These are phyloP conservation scores for Colletotrichum tropicale DNA, from an alignment of 2,329 filamentous ascomycete species.

Conservation along the genomic window DNA sequence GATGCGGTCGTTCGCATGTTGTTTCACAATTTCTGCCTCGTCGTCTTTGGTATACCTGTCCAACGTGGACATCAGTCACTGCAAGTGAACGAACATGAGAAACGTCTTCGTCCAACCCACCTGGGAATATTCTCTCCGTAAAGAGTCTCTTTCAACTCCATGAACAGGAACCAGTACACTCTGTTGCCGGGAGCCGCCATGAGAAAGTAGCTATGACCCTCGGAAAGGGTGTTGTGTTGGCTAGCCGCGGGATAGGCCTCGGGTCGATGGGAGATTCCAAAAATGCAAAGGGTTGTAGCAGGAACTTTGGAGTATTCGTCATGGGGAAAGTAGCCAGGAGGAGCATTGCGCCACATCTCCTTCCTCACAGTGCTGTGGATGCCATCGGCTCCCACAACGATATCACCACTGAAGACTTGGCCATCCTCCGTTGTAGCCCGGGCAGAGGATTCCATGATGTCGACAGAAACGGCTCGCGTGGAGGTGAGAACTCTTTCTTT, in stretches of 20 bases:
- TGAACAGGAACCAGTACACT: conserved; percentile 41
- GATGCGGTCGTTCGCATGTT: conserved; percentile 23
- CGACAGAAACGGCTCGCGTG: conserved; percentile 14
- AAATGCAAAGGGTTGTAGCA: conserved; percentile 31
- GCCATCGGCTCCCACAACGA: conserved; percentile 44
- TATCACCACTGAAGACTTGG: conserved; percentile 29
- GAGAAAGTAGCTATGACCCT: conserved; percentile 28
- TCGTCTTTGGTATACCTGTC: conserved; percentile 33
- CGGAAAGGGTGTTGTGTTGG: conserved; percentile 9
- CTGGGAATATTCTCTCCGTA: conserved; percentile 33
- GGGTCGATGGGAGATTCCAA: conserved; percentile 36
- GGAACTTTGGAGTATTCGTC: conserved; percentile 21
- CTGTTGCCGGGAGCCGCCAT: conserved; percentile 31
- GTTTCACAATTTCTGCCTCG: conserved; percentile 27
- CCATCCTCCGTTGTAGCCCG: conserved; percentile 35
- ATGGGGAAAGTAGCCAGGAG: conserved; percentile 26
- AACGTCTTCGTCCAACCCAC: background rate
- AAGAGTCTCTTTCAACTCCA: conserved; percentile 29
- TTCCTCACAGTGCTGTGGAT: conserved; percentile 39
- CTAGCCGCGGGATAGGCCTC: background rate
- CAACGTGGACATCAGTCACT: background rate
- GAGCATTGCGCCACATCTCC: conserved; percentile 29
- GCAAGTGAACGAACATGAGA: background rate
- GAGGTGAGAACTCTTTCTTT: conserved; percentile 25
- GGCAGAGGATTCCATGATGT: conserved; percentile 18